Evolutionary conservation across 306 rosid genomes (phyloP).

Genomic region (Castanospermum australe): DNA sequence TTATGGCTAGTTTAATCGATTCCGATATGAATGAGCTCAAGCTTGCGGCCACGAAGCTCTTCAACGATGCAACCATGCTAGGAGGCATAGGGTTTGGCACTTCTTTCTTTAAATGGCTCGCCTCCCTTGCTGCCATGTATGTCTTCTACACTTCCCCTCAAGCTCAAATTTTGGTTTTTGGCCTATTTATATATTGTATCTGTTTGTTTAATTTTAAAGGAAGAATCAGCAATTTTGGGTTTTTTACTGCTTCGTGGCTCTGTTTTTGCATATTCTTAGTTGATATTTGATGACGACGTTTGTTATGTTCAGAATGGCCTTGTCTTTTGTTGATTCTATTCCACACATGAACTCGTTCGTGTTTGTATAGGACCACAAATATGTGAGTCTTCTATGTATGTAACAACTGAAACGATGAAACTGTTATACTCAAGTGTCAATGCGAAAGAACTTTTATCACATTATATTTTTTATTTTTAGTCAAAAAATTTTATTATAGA

Average conservation of each 20-base stretch:
- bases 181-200: neutral
- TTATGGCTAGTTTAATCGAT: constrained; percentile 28
- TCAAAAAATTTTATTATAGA: neutral
- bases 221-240: no score
- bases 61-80: constrained; percentile 49
- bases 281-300: neutral
- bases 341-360: neutral
- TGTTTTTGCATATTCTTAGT: neutral
- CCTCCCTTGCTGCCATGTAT: constrained; percentile 74
- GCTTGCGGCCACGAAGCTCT: constrained; percentile 45
- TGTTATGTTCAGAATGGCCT: neutral
- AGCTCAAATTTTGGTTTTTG: neutral
- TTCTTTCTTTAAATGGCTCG: constrained; percentile 59
- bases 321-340: neutral
- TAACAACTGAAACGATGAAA: neutral
- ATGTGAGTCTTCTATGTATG: neutral
- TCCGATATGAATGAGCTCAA: constrained; percentile 55
- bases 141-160: neutral
- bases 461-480: neutral
- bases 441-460: neutral
- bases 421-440: neutral
- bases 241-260: no score
- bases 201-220: neutral
- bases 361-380: neutral
- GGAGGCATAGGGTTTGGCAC: constrained; percentile 48